Base-by-base conservation (phyloP, 768 basidiomycete genomes). In the Psilocybe cubensis region DNA sequence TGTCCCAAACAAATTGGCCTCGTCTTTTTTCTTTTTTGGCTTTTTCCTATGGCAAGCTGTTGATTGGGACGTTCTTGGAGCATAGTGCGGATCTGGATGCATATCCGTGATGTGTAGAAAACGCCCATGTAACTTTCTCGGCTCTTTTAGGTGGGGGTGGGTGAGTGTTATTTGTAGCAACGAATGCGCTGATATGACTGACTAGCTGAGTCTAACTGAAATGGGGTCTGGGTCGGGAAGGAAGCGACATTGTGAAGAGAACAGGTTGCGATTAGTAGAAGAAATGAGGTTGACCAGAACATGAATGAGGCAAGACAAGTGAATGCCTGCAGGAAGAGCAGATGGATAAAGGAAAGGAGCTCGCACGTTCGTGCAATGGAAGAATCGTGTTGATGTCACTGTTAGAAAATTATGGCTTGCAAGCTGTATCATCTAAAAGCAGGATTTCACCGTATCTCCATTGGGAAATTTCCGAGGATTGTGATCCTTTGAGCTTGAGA, bases 41-140 rank as follows among this genome's bases (percentile, higher is more conserved):
- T 83, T 78, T 66, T 78, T 84, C 62, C 85, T 78, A 67, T 94
- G 92, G 64, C 92, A 94, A 9, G 85, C 79, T 4, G 78, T 84
- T n/a, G 77, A 76, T 59, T 81, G 74, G 7, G 84, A 79, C n/a
- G 83, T 72, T 40, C 78, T 77, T 20, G 67, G 64, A 7, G 65
- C 61, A 69, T 92, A 94, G 70, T 81, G 74, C 20, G 84, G 83
- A 72, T 93, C 92, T 29, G 91, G 91, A 66, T 94, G 92, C 56
- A 93, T 83, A 70, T 94, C 92, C 20, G 90, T 91, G 60, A 94
- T 85, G 59, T 92, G 91, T 23, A 94, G 69, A 72, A 92, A 93
- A 44, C 89, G 83, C 9, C 89, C 89, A 55, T 83, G 83, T 18
- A 90, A 76, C 67, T 80, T 84, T 56, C 72, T 79, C 40, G 76